These are phyloP conservation scores for Mercurialis annua DNA, from an alignment of 345 rosid species.

Conservation along the genomic window DNA sequence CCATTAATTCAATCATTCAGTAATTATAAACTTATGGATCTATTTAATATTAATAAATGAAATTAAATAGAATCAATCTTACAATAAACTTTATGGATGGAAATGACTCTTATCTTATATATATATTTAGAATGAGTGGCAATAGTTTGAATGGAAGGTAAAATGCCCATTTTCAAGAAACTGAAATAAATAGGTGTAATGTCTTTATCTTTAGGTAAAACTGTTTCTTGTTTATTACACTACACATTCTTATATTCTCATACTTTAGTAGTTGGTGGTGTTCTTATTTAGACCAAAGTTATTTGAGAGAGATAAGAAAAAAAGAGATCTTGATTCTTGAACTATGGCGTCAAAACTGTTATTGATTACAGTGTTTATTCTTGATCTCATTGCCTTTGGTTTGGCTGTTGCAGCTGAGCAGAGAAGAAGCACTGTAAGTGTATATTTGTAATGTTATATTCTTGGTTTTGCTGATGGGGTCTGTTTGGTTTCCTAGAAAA, in stretches of 20 bases:
- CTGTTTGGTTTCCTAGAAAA: slow-evolving; percentile 7
- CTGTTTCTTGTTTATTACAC: neutral
- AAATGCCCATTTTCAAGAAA: slow-evolving; percentile 25
- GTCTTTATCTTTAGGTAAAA: slow-evolving; percentile 42
- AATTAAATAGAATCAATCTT: too few species aligned
- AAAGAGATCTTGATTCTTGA: slow-evolving; percentile 27
- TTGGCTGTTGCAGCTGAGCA: slow-evolving; percentile 95
- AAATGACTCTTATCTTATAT: too few species aligned
- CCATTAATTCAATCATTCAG: too few species aligned
- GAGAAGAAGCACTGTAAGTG: slow-evolving; percentile 86
- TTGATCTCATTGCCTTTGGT: slow-evolving; percentile 89
- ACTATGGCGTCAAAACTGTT: slow-evolving; percentile 85
- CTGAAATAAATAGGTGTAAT: slow-evolving; percentile 22
- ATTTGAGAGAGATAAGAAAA: slow-evolving; percentile 16
- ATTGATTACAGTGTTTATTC: slow-evolving; percentile 54
- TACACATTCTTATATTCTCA: neutral
- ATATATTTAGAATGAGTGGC: neutral
- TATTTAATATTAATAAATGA: neutral
- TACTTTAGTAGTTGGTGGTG: slow-evolving; percentile 11
- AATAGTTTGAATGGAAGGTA: slow-evolving; percentile 21
- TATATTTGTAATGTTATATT: neutral
- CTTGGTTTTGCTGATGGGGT: slow-evolving; percentile 9
- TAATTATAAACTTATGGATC: too few species aligned
- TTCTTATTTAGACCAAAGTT: neutral
- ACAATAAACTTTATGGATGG: too few species aligned